Evolutionary conservation across 2,329 filamentous ascomycete species (phyloP).

Genomic region (Aspergillus sp.): DNA sequence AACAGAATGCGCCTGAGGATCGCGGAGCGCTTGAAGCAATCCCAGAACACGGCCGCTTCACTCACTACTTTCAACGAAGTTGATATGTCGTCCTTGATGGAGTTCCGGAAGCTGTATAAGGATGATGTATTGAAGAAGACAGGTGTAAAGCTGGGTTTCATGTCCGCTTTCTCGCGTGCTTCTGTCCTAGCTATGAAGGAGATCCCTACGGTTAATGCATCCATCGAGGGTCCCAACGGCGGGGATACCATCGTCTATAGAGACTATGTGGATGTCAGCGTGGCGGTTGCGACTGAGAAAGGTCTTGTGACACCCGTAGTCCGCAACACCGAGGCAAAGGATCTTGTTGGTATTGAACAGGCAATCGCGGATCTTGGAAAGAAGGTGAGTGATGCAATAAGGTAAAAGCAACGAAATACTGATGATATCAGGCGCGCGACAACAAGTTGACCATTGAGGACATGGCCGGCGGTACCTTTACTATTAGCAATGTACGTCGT

Average conservation of each 20-base stretch:
- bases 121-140: constrained; percentile 93
- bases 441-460: constrained; percentile 97
- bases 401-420: constrained; percentile 1
- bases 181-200: constrained; percentile 88
- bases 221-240: constrained; percentile 88
- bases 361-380: constrained; percentile 88
- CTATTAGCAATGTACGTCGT: constrained; percentile 73
- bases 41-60: constrained; percentile 94
- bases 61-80: constrained; percentile 99
- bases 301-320: constrained; percentile 94
- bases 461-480: constrained; percentile 97
- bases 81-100: constrained; percentile 96
- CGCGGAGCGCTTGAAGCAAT: constrained; percentile 96
- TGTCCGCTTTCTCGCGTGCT: constrained; percentile 93
- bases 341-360: constrained; percentile 82
- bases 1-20: constrained; percentile 98
- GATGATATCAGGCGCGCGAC: constrained; percentile 65
- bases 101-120: constrained; percentile 95
- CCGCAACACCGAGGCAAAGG: constrained; percentile 81
- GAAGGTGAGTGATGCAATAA: constrained; percentile 54
- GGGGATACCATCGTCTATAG: constrained; percentile 97
- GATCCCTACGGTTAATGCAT: constrained; percentile 89
- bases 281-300: constrained; percentile 95
- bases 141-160: constrained; percentile 97
- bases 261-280: constrained; percentile 95